Base-by-base conservation (phyloP, 257 asterid genomes). In the Parsonsia alboflavescens region DNA sequence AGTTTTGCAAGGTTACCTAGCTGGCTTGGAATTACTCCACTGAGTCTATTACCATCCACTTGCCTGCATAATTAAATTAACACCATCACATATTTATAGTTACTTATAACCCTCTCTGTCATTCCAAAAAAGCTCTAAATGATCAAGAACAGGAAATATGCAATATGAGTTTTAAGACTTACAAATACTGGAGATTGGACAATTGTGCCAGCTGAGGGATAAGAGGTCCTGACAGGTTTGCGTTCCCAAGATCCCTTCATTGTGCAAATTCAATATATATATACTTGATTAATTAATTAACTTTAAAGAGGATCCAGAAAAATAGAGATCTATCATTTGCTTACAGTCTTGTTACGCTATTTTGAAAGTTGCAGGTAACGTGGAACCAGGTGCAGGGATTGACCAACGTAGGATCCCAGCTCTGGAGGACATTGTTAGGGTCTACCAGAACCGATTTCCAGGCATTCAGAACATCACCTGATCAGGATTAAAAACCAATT, bases 201-300 rank as follows among this genome's bases (percentile, higher is more conserved):
- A 89, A 86, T 80, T 81, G 88, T 77, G 89, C 93, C 77, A 89
- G 72, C 79, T 86, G 88, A 62, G 89, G 89, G 45, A 86, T 89
- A 65, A 88, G 83, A 72, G 77, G 83, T 36, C 96, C 96, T 0
- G 87, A 81, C 45, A 89, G 76, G 83, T 84, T 86, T 21, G 93
- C 93, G 48, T 82, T 86, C 75, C 93, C 96, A 76, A 89, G 91
- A 78, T 87, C 91, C 79, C 96, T 89, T 79, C 80, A 75, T 13
- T 33, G 39, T 33, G 39, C 39, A 33, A 22, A 19, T 6, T 2
- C 5, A 7, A 16, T 5, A 26, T 4, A 16, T 5, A 26, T 4
- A 13, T 11, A 6, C 56, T 15, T 0, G 56, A 33, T 33, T 33
- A 33, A 33, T 33, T 33, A 33, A 33, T 33, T n/a, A 10, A 30